These are phyloP conservation scores for Plasmodium knowlesi DNA, from an alignment of 169 alveolate genomes.

Conservation along the genomic window DNA sequence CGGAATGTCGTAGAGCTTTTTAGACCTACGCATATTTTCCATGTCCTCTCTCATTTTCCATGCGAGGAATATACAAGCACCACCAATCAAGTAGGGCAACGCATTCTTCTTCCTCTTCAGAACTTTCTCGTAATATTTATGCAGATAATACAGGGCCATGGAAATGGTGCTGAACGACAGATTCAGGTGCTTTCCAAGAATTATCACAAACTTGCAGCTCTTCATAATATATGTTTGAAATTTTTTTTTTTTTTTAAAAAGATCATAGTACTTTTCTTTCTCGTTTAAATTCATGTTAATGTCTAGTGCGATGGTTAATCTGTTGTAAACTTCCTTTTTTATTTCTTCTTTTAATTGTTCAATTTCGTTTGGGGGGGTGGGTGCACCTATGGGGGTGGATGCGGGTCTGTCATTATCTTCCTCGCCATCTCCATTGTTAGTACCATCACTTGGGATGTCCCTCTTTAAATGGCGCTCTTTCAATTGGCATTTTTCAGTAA, in stretches of 20 bases:
- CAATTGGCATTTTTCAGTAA: background rate
- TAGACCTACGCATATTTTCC: conserved; percentile 10
- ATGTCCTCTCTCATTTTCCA: conserved; percentile 64
- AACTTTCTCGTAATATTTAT: conserved; percentile 19
- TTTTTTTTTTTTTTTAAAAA: conserved; percentile 29
- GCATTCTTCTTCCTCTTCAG: conserved; percentile 19
- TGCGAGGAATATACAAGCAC: conserved; percentile 61
- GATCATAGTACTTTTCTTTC: conserved; percentile 28
- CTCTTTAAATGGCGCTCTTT: background rate
- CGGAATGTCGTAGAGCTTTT: conserved; percentile 43
- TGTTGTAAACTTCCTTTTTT: conserved; percentile 34
- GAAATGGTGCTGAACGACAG: conserved; percentile 29
- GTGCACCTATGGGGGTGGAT: background rate
- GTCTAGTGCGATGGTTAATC: conserved; percentile 34
- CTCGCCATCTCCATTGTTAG: background rate
- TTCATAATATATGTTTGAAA: conserved; percentile 34
- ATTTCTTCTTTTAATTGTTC: conserved; percentile 24
- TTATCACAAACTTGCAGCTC: conserved; percentile 19
- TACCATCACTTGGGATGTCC: background rate
- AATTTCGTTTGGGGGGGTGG: background rate
- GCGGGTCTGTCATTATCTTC: background rate
- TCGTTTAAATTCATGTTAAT: conserved; percentile 21
- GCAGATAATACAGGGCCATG: conserved; percentile 35
- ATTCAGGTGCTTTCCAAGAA: conserved; percentile 38
- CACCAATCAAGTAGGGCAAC: conserved; percentile 21